Evolutionary conservation across 306 rosid species (phyloP).

Genomic region (Senna tora): DNA sequence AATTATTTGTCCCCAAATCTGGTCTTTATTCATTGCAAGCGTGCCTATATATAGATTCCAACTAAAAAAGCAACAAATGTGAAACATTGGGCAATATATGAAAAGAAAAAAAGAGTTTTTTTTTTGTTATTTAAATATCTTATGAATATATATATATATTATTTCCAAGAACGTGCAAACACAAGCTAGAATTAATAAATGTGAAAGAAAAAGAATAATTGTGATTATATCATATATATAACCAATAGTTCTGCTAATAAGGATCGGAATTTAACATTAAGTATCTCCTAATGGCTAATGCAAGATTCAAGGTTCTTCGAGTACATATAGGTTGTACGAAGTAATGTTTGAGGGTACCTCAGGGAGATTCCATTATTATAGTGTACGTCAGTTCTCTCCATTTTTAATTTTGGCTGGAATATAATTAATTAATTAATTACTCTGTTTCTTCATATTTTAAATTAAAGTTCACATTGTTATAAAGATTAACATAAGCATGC

Average conservation of each 20-base stretch:
- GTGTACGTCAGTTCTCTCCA: background rate
- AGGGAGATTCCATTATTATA: constrained; percentile 18
- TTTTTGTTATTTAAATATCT: background rate
- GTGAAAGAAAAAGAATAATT: background rate
- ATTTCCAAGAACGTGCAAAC: background rate
- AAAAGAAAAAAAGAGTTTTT: too few species aligned
- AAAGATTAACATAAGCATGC: background rate
- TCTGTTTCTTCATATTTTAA: background rate
- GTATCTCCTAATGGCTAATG: background rate
- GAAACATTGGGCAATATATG: background rate
- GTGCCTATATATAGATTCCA: background rate
- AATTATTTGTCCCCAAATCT: constrained; percentile 35
- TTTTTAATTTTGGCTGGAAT: background rate
- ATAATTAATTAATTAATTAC: too few species aligned
- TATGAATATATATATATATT: too few species aligned
- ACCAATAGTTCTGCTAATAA: background rate
- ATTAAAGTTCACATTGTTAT: background rate
- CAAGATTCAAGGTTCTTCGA: constrained; percentile 32
- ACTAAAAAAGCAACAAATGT: background rate
- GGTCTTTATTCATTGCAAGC: constrained; percentile 8
- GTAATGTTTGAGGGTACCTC: background rate
- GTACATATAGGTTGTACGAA: constrained; percentile 29
- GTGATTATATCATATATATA: too few species aligned
- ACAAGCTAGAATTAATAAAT: background rate
- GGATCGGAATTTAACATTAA: background rate